A percentile compares a stretch with the other conserved stretches of the same genome.
Evolutionary conservation across 257 asterid species (phyloP).

Genomic region (Fraxinus anomala): DNA sequence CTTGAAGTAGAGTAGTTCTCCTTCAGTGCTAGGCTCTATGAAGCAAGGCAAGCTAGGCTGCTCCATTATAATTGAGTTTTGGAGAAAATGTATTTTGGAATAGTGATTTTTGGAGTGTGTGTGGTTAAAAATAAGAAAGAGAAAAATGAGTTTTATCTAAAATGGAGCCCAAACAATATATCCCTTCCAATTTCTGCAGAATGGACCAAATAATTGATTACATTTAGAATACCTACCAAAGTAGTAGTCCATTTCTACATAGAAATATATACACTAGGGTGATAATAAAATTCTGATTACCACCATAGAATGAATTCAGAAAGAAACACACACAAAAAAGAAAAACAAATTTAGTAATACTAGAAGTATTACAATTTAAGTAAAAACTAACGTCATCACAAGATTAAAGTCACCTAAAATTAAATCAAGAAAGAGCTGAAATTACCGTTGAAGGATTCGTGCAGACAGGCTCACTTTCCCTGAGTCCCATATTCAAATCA

Average conservation of each 20-base stretch:
- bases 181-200: not conserved
- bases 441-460: slow-evolving; percentile 33
- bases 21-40: too few species aligned
- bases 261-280: not conserved
- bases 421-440: slow-evolving; percentile 5
- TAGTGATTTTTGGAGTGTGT: too few species aligned
- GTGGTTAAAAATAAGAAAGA: too few species aligned
- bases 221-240: not conserved
- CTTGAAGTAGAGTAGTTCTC: too few species aligned
- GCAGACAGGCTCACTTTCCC: slow-evolving; percentile 29
- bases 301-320: not conserved
- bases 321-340: not conserved
- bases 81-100: too few species aligned
- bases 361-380: not conserved
- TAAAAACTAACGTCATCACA: not conserved
- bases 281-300: not conserved
- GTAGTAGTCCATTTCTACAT: not conserved
- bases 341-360: not conserved
- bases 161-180: not conserved
- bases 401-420: not conserved
- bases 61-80: too few species aligned
- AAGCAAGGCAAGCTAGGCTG: too few species aligned
- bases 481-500: slow-evolving; percentile 50
- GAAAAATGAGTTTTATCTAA: too few species aligned
- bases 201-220: not conserved